Evolutionary conservation across 2,329 filamentous ascomycete species (phyloP).

Genomic region (Phyllosticta paracitricarpa): DNA sequence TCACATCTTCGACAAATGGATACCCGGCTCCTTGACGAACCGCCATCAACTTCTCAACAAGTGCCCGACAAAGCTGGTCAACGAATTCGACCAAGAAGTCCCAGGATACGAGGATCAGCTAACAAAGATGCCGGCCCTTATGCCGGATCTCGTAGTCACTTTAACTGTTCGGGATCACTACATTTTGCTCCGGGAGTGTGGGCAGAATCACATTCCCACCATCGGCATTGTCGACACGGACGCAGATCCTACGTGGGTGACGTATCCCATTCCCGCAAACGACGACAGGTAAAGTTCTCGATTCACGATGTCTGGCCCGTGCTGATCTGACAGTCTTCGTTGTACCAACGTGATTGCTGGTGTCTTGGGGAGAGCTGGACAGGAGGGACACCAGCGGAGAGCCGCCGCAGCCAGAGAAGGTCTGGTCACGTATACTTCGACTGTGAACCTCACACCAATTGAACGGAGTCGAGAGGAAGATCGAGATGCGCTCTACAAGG

Average conservation of each 20-base stretch:
- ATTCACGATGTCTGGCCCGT: neutral
- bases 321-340: slow-evolving; percentile 54
- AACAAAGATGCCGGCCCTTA: slow-evolving; percentile 53
- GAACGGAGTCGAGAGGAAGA: neutral
- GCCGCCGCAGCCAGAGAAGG: slow-evolving; percentile 53
- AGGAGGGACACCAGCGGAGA: slow-evolving; percentile 62
- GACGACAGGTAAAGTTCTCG: slow-evolving; percentile 71
- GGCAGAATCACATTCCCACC: slow-evolving; percentile 76
- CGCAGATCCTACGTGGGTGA: slow-evolving; percentile 84
- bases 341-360: slow-evolving; percentile 73
- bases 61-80: slow-evolving; percentile 62
- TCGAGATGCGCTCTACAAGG: neutral
- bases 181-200: slow-evolving; percentile 83
- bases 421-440: slow-evolving; percentile 46
- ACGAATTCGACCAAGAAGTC: slow-evolving; percentile 59
- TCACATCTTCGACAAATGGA: slow-evolving; percentile 90
- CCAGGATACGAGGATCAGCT: slow-evolving; percentile 57
- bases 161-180: slow-evolving; percentile 91
- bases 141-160: slow-evolving; percentile 85
- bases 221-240: slow-evolving; percentile 94
- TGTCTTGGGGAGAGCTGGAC: slow-evolving; percentile 72
- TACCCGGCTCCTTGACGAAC: slow-evolving; percentile 85
- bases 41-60: slow-evolving; percentile 74
- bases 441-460: slow-evolving; percentile 14
- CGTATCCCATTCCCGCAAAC: slow-evolving; percentile 92